Evolutionary conservation across 192 early-diverging fungal genomes (phyloP).

Genomic region (Funneliformis mosseae): DNA sequence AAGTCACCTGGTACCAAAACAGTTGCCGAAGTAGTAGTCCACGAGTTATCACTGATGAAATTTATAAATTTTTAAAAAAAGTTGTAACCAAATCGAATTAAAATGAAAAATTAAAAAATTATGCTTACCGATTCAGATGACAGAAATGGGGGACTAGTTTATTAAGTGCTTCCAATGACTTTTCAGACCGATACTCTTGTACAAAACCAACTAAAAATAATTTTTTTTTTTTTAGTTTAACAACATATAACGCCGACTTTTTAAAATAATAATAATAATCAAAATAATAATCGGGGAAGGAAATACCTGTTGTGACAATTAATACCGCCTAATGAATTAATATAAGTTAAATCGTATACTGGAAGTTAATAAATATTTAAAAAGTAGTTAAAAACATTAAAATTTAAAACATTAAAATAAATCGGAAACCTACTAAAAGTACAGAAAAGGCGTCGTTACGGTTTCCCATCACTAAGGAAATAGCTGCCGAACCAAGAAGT

Average conservation of each 20-base stretch:
- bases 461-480: slow-evolving; percentile 77
- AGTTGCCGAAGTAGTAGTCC: slow-evolving; percentile 66
- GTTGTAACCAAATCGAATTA: not conserved
- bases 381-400: not conserved
- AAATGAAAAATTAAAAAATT: not conserved
- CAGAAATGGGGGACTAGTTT: slow-evolving; percentile 85
- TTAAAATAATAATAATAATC: not conserved
- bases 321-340: slow-evolving; percentile 40
- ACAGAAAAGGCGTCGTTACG: slow-evolving; percentile 85
- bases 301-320: slow-evolving; percentile 49
- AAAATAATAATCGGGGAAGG: no score
- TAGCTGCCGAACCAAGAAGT: slow-evolving; percentile 68
- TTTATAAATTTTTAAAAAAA: not conserved
- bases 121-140: slow-evolving; percentile 70
- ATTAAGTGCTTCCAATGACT: slow-evolving; percentile 83
- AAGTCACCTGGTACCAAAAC: slow-evolving; percentile 93
- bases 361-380: not conserved
- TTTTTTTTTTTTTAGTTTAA: not conserved
- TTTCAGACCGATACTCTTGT: slow-evolving; percentile 85
- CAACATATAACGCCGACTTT: not conserved
- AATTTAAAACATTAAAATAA: slow-evolving; percentile 5
- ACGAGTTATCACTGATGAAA: slow-evolving; percentile 57
- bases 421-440: slow-evolving; percentile 57
- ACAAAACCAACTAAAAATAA: slow-evolving; percentile 74
- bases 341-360: not conserved